A percentile compares a stretch with the other conserved stretches of the same genome.
These are phyloP conservation scores for Myotisia sp. DNA, from an alignment of 2,329 filamentous ascomycete genomes.

Conservation along the genomic window DNA sequence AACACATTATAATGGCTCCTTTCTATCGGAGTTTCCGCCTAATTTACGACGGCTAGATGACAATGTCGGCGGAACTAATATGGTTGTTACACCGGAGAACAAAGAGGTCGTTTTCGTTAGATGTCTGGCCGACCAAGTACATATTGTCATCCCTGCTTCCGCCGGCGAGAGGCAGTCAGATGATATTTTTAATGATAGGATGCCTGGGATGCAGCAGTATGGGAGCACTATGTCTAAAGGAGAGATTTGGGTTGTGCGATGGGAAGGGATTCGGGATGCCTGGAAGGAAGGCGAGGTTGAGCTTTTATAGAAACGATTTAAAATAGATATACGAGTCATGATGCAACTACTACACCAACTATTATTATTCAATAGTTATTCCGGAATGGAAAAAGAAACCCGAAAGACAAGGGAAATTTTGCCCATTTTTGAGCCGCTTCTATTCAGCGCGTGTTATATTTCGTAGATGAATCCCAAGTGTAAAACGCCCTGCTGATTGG, in stretches of 20 bases:
- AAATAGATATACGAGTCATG: too few relatives aligned
- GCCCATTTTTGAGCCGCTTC: too few relatives aligned
- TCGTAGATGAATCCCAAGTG: too few relatives aligned
- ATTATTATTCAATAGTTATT: too few relatives aligned
- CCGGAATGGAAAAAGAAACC: too few relatives aligned
- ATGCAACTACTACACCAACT: too few relatives aligned
- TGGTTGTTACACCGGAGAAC: constrained; percentile 78
- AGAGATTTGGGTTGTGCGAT: constrained; percentile 55
- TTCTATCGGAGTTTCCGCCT: constrained; percentile 67
- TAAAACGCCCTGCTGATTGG: too few relatives aligned
- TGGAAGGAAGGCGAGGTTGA: constrained; percentile 33
- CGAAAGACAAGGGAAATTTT: too few relatives aligned
- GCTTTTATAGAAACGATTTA: too few relatives aligned
- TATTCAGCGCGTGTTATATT: too few relatives aligned
- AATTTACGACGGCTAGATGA: constrained; percentile 77
- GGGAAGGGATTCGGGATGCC: constrained; percentile 54
- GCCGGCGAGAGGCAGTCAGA: too few relatives aligned
- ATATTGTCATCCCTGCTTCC: constrained; percentile 22
- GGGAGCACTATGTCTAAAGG: constrained; percentile 37
- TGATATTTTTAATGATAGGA: constrained; percentile 16
- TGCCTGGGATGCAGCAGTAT: constrained; percentile 13
- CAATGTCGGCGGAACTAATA: constrained; percentile 72
- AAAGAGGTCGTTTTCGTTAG: constrained; percentile 76
- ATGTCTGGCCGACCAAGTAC: constrained; percentile 36
- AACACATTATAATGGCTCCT: constrained; percentile 71